These are phyloP conservation scores for Cynanchum wilfordii DNA, from an alignment of 257 asterid genomes.

Conservation along the genomic window DNA sequence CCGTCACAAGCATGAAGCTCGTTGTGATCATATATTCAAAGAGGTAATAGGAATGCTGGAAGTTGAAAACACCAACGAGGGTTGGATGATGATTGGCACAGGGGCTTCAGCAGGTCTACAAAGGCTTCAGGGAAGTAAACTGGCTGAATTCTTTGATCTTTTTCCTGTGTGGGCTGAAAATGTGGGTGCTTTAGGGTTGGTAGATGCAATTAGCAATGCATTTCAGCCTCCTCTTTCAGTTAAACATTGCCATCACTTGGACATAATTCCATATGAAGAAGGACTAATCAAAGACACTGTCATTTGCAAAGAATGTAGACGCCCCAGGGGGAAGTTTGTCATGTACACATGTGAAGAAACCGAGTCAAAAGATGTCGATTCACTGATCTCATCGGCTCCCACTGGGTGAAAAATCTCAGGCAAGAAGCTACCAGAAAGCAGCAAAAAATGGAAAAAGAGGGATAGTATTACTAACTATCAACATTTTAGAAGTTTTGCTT, in stretches of 20 bases:
- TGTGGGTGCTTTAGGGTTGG: constrained; percentile 39
- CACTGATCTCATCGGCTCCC: not conserved
- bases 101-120: constrained; percentile 31
- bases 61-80: constrained; percentile 13
- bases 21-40: constrained; percentile 16
- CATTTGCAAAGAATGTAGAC: constrained; percentile 47
- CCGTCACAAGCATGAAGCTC: constrained; percentile 12
- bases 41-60: constrained; percentile 32
- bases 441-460: not conserved
- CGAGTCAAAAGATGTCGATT: constrained; percentile 4
- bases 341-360: constrained; percentile 47
- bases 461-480: not conserved
- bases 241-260: constrained; percentile 32
- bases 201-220: constrained; percentile 33
- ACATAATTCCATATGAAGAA: constrained; percentile 47
- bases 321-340: constrained; percentile 50
- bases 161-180: constrained; percentile 31
- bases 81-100: constrained; percentile 50
- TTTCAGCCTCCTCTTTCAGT: constrained; percentile 20
- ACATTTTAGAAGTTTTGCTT: not conserved
- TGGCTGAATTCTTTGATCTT: constrained; percentile 24
- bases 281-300: constrained; percentile 30
- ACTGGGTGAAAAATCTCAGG: not conserved
- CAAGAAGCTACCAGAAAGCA: not conserved
- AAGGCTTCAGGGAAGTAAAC: constrained; percentile 29